Evolutionary conservation across 208 protist species (phyloP), one percentile per base, ranked within the genome.

Genomic region (Trypanosoma melophagium): DNA sequence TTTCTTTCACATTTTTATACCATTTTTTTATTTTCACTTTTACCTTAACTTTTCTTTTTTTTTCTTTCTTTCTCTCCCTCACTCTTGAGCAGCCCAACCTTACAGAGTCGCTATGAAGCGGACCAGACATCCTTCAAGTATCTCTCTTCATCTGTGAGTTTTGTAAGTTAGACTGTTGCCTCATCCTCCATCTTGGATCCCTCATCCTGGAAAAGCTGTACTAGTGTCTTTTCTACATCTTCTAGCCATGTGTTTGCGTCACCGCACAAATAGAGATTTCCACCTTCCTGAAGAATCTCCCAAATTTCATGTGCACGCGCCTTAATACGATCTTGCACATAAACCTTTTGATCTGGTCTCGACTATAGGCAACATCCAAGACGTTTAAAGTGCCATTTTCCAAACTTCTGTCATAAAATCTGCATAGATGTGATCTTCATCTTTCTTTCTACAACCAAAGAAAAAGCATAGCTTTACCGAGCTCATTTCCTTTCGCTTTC

Each of bases 161-260:
- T 83, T 51, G 71, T 69, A 24, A 96, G 69, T 56, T 79, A 90
- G 16, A 65, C 75, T 25, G 74, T 71, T 3, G 88, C 91, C 0
- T 65, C 71, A 16, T 84, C 74, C 16, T 62, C 66, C 7, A 53
- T 73, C 74, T 90, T 79, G 1, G 75, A 65, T 21, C 77, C 86
- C 42, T 92, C 47, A 58, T 76, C 50, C 74, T 87, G 66, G 17
- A 76, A 68, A 21, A 94, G 71, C 9, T 67, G 45, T n/a, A 86
- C 9, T 40, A 96, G 67, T 47, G 81, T 75, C 31, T 64, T 63
- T 58, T 97, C 87, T 7, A 98, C 94, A 62, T 97, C 92, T 66
- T 84, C n/a, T 88, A 8, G 92, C 92, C 93, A 97, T 97, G 71
- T 82, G 74, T 71, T 91, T 87, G 93, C 93, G 71, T 98, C 95